phyloP scores from a whole-genome alignment of 768 basidiomycete genomes.

The Crepidotus variabilis region DNA sequence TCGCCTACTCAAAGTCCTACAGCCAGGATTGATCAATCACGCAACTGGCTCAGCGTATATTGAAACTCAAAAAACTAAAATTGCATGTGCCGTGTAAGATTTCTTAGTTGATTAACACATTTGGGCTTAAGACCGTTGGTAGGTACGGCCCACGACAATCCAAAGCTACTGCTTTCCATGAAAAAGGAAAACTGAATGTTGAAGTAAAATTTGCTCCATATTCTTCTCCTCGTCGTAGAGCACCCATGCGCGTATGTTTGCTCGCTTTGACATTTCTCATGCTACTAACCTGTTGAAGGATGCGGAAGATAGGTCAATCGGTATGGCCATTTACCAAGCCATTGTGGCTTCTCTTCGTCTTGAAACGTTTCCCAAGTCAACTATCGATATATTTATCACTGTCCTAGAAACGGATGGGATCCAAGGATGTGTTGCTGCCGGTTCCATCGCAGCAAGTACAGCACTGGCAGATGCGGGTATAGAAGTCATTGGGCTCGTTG shows the following conservation, averaged over 20 bases:
- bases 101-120: conserved; percentile 2
- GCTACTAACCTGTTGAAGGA: conserved; percentile 51
- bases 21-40: conserved; percentile 86
- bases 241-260: conserved; percentile 79
- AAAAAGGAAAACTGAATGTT: conserved; percentile 86
- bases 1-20: conserved; percentile 56
- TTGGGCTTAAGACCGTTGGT: conserved; percentile 8
- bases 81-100: conserved; percentile 93
- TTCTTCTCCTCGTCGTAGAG: conserved; percentile 71
- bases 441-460: conserved; percentile 81
- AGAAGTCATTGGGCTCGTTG: conserved; percentile 84
- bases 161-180: conserved; percentile 76
- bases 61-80: conserved; percentile 87
- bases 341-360: conserved; percentile 80
- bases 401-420: conserved; percentile 90
- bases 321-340: conserved; percentile 81
- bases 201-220: conserved; percentile 98
- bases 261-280: conserved; percentile 8
- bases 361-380: conserved; percentile 90
- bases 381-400: conserved; percentile 87
- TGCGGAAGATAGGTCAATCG: conserved; percentile 86
- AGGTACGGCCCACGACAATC: conserved; percentile 87
- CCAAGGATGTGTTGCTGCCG: conserved; percentile 86
- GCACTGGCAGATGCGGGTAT: conserved; percentile 93
- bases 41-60: conserved; percentile 98